Evolutionary conservation across 1,139 yeast species (phyloP).

Genomic region (Yamadazyma spencermartinsiae): DNA sequence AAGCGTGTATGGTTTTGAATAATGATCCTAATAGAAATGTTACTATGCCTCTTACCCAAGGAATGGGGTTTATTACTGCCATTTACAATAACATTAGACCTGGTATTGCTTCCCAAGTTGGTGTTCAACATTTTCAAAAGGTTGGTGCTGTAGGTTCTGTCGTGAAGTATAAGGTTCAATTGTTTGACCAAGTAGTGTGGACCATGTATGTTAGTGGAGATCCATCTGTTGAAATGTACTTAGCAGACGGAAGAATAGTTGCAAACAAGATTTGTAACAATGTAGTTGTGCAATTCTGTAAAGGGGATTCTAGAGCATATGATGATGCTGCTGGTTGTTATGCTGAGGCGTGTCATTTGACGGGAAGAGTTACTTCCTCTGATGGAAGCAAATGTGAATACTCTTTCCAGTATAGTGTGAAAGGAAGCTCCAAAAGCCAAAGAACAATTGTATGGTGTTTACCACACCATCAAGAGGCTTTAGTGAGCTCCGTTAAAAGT

Average conservation of each 20-base stretch:
- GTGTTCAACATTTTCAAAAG: slow-evolving; percentile 49
- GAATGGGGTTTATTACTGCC: slow-evolving; percentile 73
- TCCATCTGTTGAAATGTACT: slow-evolving; percentile 31
- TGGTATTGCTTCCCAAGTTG: slow-evolving; percentile 60
- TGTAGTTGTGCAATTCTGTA: slow-evolving; percentile 45
- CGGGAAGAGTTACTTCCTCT: slow-evolving; percentile 23
- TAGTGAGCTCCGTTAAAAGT: slow-evolving; percentile 22
- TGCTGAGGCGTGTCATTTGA: slow-evolving; percentile 24
- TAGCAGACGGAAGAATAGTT: slow-evolving; percentile 54
- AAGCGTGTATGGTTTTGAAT: slow-evolving; percentile 18
- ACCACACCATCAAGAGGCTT: slow-evolving; percentile 66
- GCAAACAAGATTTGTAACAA: slow-evolving; percentile 37
- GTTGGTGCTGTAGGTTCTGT: slow-evolving; percentile 14
- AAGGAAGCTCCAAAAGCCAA: slow-evolving; percentile 32
- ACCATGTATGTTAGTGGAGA: slow-evolving; percentile 39
- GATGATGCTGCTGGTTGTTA: slow-evolving; percentile 53
- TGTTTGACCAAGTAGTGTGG: slow-evolving; percentile 47
- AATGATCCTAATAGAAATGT: slow-evolving; percentile 18
- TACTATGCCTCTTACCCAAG: slow-evolving; percentile 44
- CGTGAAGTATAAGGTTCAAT: slow-evolving; percentile 31
- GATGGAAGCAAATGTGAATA: slow-evolving; percentile 29
- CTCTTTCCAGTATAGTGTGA: slow-evolving; percentile 27
- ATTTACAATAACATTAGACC: slow-evolving; percentile 58
- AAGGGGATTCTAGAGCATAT: slow-evolving; percentile 43
- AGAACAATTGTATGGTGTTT: slow-evolving; percentile 50